These are phyloP conservation scores for Hemisphaericaspora subhashii DNA, from an alignment of 1,139 yeast genomes.

Conservation along the genomic window DNA sequence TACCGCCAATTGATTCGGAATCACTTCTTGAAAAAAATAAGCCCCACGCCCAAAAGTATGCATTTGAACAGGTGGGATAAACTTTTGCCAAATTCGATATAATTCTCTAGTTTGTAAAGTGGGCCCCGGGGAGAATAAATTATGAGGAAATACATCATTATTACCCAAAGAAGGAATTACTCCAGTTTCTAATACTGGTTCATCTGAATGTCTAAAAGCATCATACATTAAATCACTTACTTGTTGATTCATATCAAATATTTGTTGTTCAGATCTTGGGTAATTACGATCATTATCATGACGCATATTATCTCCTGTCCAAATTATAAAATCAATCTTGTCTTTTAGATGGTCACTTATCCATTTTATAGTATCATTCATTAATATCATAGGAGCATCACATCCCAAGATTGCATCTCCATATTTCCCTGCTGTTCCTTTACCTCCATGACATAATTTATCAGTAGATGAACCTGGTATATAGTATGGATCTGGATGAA, in stretches of 20 bases:
- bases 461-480: slow-evolving; percentile 50
- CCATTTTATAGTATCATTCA: slow-evolving; percentile 69
- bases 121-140: slow-evolving; percentile 80
- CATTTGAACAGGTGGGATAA: slow-evolving; percentile 75
- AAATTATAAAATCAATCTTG: slow-evolving; percentile 77
- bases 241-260: slow-evolving; percentile 64
- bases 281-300: slow-evolving; percentile 76
- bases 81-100: slow-evolving; percentile 68
- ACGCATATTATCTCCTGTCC: slow-evolving; percentile 90
- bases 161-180: slow-evolving; percentile 75
- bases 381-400: slow-evolving; percentile 62
- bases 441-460: slow-evolving; percentile 59
- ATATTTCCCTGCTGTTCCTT: slow-evolving; percentile 57
- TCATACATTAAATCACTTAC: slow-evolving; percentile 56
- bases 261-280: slow-evolving; percentile 72
- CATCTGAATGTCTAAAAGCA: slow-evolving; percentile 42
- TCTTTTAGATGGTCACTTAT: slow-evolving; percentile 60
- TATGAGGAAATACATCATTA: slow-evolving; percentile 88
- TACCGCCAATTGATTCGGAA: slow-evolving; percentile 76
- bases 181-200: slow-evolving; percentile 48
- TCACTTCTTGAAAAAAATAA: slow-evolving; percentile 70
- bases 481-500: slow-evolving; percentile 82
- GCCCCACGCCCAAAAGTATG: slow-evolving; percentile 76
- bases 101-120: slow-evolving; percentile 79
- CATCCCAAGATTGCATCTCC: slow-evolving; percentile 80